Evolutionary conservation across 306 rosid genomes (phyloP), one percentile per base, ranked within the genome.

Genomic region (Quercus parvula): DNA sequence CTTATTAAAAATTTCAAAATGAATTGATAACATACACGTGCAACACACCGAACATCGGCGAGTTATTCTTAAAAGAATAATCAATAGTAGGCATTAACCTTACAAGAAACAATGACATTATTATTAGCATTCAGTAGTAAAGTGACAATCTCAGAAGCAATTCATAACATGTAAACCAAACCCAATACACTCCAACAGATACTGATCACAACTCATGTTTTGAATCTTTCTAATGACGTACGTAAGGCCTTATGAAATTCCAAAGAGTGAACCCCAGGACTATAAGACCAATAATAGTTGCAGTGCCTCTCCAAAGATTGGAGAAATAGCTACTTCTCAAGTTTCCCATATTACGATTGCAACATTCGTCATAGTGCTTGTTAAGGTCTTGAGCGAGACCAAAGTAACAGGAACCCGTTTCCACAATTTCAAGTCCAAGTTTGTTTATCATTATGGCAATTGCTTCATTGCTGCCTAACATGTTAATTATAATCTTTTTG

Each of bases 231-330:
- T 46, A 38, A 57, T 5, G 25, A 6, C 44, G 44, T 38, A 38
- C 44, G 44, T 7, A 58, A 6, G 63, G 5, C 14, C 1, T 59
- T 9, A 64, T 15, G 71, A 31, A 28, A 64, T 3, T 9, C 78
- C 78, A 75, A 4, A 75, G 12, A 41, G 79, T 75, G 11, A 75
- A 66, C 25, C 35, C 14, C 6, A 78, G 27, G 15, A 85, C 71
- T 12, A 74, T 1, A 12, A 74, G 5, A 59, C 83, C 88, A n/a
- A 85, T 28, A 5, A 81, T 0, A 30, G 88, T 82, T 31, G 81
- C 75, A 44, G 84, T 82, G 6, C 76, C 77, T 1, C 83, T 85
- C 79, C 84, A 85, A 14, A 81, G 70, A 64, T 85, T 81, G 19
- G 49, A 61, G 76, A 85, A 82, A 31, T 85, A 85, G 15, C 72